phyloP scores from a whole-genome alignment of 148 eudicot genomes.

The Silene uniflora region DNA sequence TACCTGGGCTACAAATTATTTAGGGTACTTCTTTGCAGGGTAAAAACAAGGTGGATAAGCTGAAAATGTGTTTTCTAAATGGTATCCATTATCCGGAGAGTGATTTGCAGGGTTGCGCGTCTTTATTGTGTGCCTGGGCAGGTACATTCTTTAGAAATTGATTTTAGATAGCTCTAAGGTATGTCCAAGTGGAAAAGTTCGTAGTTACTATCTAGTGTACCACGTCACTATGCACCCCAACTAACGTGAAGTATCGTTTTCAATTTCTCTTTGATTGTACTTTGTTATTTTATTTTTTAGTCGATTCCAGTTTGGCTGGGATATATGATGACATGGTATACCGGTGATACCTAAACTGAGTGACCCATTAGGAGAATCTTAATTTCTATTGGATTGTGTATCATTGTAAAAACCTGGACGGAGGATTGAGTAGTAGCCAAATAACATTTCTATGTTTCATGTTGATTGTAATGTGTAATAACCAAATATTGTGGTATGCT shows the following conservation, averaged over 20 bases:
- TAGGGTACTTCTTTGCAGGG: slow-evolving; percentile 31
- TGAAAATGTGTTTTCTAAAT: slow-evolving; percentile 6
- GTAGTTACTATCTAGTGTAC: not conserved
- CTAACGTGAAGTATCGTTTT: not conserved
- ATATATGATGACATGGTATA: not conserved
- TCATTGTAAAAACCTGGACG: not conserved
- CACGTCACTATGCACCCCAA: not conserved
- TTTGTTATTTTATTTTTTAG: not conserved
- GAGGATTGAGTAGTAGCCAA: not conserved
- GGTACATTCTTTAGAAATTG: not conserved
- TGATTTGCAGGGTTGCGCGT: not conserved
- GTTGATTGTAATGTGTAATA: too few species aligned
- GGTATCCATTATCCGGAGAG: not conserved
- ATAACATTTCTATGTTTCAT: too few species aligned
- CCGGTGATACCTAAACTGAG: not conserved
- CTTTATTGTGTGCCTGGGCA: slow-evolving; percentile 3
- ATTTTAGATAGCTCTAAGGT: too few species aligned
- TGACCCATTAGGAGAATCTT: not conserved
- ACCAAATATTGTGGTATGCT: too few species aligned
- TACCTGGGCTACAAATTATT: slow-evolving; percentile 1
- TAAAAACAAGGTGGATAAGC: slow-evolving; percentile 9
- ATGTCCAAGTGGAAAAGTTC: not conserved
- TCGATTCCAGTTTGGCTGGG: not conserved
- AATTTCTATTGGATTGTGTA: not conserved
- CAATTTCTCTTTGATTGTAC: not conserved